phyloP scores from a whole-genome alignment of 1,139 yeast species.

The Pichia norvegensis region DNA sequence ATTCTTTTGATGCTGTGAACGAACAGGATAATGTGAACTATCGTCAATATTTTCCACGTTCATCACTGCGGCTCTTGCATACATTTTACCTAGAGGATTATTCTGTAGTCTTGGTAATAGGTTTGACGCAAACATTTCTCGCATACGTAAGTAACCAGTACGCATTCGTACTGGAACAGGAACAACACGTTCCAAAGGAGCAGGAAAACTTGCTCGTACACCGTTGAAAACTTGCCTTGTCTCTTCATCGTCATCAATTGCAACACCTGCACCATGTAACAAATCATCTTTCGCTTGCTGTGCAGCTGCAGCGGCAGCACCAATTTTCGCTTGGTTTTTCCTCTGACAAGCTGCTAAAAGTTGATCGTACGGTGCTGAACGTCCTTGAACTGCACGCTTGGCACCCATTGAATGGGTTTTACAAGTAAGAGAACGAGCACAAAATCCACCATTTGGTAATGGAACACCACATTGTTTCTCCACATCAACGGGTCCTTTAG shows the following conservation, averaged over 20 bases:
- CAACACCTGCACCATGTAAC: constrained; percentile 34
- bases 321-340: constrained; percentile 83
- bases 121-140: constrained; percentile 72
- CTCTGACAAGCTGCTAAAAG: constrained; percentile 84
- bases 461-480: constrained; percentile 97
- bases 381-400: constrained; percentile 86
- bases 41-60: constrained; percentile 57
- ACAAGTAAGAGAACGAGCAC: constrained; percentile 93
- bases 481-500: constrained; percentile 82
- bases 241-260: constrained; percentile 75
- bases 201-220: constrained; percentile 69
- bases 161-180: constrained; percentile 65
- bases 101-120: constrained; percentile 36
- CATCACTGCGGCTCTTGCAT: constrained; percentile 68
- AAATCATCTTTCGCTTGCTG: constrained; percentile 39
- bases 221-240: constrained; percentile 90
- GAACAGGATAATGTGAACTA: constrained; percentile 46
- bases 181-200: constrained; percentile 74
- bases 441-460: constrained; percentile 81
- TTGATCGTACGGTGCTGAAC: constrained; percentile 87
- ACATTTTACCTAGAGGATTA: constrained; percentile 57
- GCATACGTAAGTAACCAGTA: constrained; percentile 67
- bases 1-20: constrained; percentile 41
- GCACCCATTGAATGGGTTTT: constrained; percentile 99
- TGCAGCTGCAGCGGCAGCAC: constrained; percentile 71